phyloP scores from a whole-genome alignment of 768 basidiomycete species.

The Phylloporus rhodoxanthus region DNA sequence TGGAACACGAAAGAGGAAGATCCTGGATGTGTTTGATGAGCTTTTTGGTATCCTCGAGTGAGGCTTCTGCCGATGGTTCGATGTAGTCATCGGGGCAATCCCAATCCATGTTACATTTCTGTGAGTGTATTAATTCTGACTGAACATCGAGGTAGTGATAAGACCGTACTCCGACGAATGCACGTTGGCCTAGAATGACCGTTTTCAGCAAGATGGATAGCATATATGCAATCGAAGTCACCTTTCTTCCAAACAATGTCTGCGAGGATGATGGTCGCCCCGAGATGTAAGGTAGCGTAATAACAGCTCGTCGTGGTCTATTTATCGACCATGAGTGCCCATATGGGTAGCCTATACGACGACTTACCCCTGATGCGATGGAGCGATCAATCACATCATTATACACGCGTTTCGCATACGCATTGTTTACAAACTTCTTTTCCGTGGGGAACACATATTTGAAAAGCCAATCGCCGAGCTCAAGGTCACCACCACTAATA shows the following conservation, averaged over 20 bases:
- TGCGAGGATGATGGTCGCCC: conserved; percentile 72
- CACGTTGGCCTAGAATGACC: conserved; percentile 62
- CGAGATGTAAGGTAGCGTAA: conserved; percentile 75
- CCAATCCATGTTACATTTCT: conserved; percentile 40
- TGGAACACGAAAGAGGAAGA: conserved; percentile 33
- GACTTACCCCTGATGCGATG: conserved; percentile 66
- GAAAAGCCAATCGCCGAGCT: conserved; percentile 82
- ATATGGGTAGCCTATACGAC: neutral
- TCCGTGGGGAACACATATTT: conserved; percentile 86
- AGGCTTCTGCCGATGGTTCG: conserved; percentile 43
- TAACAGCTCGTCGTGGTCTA: conserved; percentile 89
- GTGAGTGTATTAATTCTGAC: no score
- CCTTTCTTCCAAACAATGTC: conserved; percentile 59
- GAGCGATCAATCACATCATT: conserved; percentile 59
- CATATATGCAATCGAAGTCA: conserved; percentile 18
- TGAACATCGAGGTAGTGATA: no score
- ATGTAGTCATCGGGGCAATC: conserved; percentile 62
- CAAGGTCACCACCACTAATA: conserved; percentile 67
- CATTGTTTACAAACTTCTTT: conserved; percentile 56
- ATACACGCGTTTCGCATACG: conserved; percentile 66
- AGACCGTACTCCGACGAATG: conserved; percentile 68
- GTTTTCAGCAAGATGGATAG: conserved; percentile 2
- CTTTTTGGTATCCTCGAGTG: conserved; percentile 53
- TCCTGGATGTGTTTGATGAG: conserved; percentile 65
- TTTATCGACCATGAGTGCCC: conserved; percentile 1